These are phyloP conservation scores for Neopestalotiopsis rosae DNA, from an alignment of 2,329 filamentous ascomycete species.

Conservation along the genomic window DNA sequence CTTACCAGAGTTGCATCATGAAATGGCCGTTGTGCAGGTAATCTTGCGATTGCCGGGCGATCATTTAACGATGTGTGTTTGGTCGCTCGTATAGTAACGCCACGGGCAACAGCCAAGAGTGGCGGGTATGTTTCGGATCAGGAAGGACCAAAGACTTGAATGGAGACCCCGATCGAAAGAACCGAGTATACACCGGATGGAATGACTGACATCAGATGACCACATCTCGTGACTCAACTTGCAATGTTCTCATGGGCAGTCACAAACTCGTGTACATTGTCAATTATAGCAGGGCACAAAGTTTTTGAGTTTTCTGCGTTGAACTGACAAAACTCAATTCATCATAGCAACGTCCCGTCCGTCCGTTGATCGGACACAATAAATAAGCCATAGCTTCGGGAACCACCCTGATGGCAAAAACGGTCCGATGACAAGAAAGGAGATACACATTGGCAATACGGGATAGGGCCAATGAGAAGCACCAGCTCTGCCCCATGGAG, in stretches of 20 bases:
- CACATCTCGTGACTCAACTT: background rate
- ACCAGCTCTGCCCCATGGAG: background rate
- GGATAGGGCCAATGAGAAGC: background rate
- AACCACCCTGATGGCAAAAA: conserved; percentile 11
- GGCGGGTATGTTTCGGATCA: background rate
- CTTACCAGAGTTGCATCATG: too few relatives aligned
- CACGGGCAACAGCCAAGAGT: background rate
- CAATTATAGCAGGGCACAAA: background rate
- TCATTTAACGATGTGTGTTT: too few relatives aligned
- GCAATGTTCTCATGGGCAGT: background rate
- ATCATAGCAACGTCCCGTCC: conserved; percentile 9
- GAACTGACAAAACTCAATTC: conserved; percentile 13
- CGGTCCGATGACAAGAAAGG: conserved; percentile 16
- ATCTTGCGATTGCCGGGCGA: too few relatives aligned
- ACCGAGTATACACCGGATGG: background rate
- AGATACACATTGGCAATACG: background rate
- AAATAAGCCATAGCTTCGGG: background rate
- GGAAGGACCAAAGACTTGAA: background rate
- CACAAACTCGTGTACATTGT: background rate
- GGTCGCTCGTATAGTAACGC: too few relatives aligned
- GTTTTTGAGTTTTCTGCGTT: background rate
- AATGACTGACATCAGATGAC: background rate
- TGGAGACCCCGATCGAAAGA: background rate
- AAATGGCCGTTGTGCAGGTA: too few relatives aligned
- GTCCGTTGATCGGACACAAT: conserved; percentile 10